Conservation (phyloP, 2,329 filamentous ascomycete genomes). For the Cordyceps fumosorosea region DNA sequence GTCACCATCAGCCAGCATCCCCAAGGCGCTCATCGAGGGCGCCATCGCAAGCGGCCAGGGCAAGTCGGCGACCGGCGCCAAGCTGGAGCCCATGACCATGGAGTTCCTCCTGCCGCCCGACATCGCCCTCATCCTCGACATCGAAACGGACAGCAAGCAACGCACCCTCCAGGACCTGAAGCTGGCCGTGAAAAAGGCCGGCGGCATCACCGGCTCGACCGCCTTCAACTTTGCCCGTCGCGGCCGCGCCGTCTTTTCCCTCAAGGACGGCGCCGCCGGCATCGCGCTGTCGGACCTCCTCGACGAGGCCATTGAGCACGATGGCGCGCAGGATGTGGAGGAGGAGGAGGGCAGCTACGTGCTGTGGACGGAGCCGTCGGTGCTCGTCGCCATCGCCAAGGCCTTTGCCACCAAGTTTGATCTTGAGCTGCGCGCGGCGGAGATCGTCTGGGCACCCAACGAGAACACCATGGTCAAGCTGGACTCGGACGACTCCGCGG, state of each 20-base stretch:
- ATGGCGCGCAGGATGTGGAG: conserved; percentile 70
- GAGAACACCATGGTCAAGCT: conserved; percentile 67
- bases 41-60: conserved; percentile 88
- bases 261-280: conserved; percentile 39
- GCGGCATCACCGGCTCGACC: conserved; percentile 65
- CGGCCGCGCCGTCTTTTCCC: conserved; percentile 66
- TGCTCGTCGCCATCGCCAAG: conserved; percentile 27
- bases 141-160: conserved; percentile 75
- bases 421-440: conserved; percentile 63
- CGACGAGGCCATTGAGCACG: conserved; percentile 70
- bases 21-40: conserved; percentile 75
- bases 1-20: conserved; percentile 55
- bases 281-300: conserved; percentile 67
- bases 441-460: conserved; percentile 81
- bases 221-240: conserved; percentile 80
- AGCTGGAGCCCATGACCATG: conserved; percentile 70
- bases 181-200: conserved; percentile 60
- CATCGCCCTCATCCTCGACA: conserved; percentile 75
- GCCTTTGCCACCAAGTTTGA: conserved; percentile 55
- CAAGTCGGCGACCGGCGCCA: conserved; percentile 63
- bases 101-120: conserved; percentile 75
- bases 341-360: conserved; percentile 61
- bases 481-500: conserved; percentile 48
- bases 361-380: conserved; percentile 39
- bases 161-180: conserved; percentile 70